phyloP scores from a whole-genome alignment of 805 yeast species.

The Myxozyma mucilagina region DNA sequence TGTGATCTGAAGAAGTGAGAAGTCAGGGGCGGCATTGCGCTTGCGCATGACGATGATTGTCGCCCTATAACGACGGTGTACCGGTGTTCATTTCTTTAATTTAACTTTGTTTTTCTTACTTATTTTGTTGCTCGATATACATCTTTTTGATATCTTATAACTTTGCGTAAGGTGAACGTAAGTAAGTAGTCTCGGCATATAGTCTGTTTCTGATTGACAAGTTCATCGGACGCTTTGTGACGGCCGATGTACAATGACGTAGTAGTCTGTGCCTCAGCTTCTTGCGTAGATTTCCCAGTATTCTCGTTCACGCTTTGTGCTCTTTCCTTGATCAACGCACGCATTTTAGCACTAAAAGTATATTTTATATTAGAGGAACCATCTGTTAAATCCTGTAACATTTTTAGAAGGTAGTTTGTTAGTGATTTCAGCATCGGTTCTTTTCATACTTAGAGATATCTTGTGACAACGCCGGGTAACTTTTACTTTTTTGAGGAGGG shows the following conservation, averaged over 20 bases:
- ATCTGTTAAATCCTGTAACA: no score
- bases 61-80: not conserved
- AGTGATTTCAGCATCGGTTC: no score
- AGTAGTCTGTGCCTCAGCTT: slow-evolving; percentile 1
- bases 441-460: not conserved
- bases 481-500: slow-evolving; percentile 3
- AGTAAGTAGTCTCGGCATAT: not conserved
- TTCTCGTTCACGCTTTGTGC: not conserved
- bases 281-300: no score
- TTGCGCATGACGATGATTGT: not conserved
- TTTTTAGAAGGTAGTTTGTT: not conserved
- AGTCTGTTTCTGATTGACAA: not conserved
- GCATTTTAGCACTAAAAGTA: no score
- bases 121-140: not conserved
- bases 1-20: not conserved
- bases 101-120: not conserved
- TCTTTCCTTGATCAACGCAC: not conserved
- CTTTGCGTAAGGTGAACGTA: no score
- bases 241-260: not conserved
- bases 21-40: not conserved
- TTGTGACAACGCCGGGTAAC: slow-evolving; percentile 4
- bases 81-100: not conserved
- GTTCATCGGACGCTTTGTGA: not conserved
- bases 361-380: no score
- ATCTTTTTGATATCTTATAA: not conserved